Conservation (phyloP, 768 basidiomycete genomes). For the Kwoniella mangroviensis region DNA sequence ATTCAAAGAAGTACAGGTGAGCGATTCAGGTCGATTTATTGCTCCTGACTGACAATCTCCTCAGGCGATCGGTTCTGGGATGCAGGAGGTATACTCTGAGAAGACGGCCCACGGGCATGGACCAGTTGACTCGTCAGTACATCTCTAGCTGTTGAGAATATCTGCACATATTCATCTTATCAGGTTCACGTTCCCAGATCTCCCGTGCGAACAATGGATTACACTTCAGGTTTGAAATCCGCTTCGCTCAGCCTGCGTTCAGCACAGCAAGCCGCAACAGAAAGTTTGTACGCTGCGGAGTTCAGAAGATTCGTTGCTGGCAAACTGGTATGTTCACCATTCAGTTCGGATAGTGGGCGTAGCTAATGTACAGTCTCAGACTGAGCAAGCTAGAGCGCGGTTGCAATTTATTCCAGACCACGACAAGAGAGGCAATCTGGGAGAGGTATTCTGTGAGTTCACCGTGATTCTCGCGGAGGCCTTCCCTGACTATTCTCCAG, state of each 20-base stretch:
- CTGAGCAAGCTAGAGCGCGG: slow-evolving; percentile 31
- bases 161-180: not conserved
- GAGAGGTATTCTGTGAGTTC: slow-evolving; percentile 37
- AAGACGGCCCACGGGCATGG: not conserved
- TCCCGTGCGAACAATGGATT: not conserved
- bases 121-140: slow-evolving; percentile 5
- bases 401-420: slow-evolving; percentile 23
- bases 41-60: slow-evolving; percentile 1
- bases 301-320: slow-evolving; percentile 35
- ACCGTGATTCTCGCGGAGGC: not conserved
- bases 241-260: slow-evolving; percentile 20
- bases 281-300: slow-evolving; percentile 28
- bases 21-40: not conserved
- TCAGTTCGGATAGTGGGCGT: not conserved
- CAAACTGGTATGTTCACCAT: slow-evolving; percentile 21
- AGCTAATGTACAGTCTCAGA: slow-evolving; percentile 7
- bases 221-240: not conserved
- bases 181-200: not conserved
- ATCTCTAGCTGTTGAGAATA: not conserved
- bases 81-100: slow-evolving; percentile 26
- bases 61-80: slow-evolving; percentile 23
- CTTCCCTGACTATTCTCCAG: not conserved
- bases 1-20: slow-evolving; percentile 29
- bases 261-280: slow-evolving; percentile 20
- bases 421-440: slow-evolving; percentile 29